Percentiles rank a stretch among this genome's conserved stretches.
These are phyloP conservation scores for Saccharomycopsis fibuligera DNA, from an alignment of 805 yeast species.

Conservation along the genomic window DNA sequence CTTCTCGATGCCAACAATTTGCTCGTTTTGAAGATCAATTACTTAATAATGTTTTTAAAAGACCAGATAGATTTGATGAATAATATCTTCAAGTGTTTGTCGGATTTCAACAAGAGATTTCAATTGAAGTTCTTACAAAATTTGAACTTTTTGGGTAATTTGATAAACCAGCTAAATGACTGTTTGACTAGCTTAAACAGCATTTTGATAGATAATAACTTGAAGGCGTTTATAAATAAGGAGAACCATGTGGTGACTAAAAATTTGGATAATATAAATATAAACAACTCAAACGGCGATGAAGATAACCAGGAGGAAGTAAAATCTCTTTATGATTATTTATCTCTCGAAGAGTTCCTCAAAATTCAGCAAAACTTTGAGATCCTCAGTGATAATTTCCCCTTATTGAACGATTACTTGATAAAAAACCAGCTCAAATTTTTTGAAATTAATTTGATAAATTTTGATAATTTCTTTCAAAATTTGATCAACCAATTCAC, in stretches of 20 bases:
- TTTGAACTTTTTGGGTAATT: slow-evolving; percentile 8
- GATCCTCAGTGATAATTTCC: slow-evolving; percentile 10
- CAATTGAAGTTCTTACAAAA: slow-evolving; percentile 12
- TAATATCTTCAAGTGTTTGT: slow-evolving; percentile 9
- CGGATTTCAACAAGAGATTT: slow-evolving; percentile 13
- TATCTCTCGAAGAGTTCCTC: slow-evolving; percentile 19
- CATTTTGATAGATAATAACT: slow-evolving; percentile 5
- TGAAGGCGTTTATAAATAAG: slow-evolving; percentile 4
- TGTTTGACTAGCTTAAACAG: slow-evolving; percentile 15
- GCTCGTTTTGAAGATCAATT: slow-evolving; percentile 18
- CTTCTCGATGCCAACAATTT: slow-evolving; percentile 18
- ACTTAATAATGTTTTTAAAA: slow-evolving; percentile 18
- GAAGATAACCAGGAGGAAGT: not conserved
- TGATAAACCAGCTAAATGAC: slow-evolving; percentile 12
- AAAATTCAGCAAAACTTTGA: slow-evolving; percentile 20
- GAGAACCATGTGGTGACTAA: not conserved
- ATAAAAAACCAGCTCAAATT: slow-evolving; percentile 16
- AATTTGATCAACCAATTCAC: slow-evolving; percentile 15
- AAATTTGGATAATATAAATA: no score
- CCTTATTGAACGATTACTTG: slow-evolving; percentile 4
- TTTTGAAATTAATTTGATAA: slow-evolving; percentile 15
- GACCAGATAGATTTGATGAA: slow-evolving; percentile 19
- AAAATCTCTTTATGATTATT: slow-evolving; percentile 17
- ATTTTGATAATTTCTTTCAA: slow-evolving; percentile 16
- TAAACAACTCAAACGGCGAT: not conserved